phyloP scores from a whole-genome alignment of 73 alveolate genomes.

The Tetrahymena elliotti region DNA sequence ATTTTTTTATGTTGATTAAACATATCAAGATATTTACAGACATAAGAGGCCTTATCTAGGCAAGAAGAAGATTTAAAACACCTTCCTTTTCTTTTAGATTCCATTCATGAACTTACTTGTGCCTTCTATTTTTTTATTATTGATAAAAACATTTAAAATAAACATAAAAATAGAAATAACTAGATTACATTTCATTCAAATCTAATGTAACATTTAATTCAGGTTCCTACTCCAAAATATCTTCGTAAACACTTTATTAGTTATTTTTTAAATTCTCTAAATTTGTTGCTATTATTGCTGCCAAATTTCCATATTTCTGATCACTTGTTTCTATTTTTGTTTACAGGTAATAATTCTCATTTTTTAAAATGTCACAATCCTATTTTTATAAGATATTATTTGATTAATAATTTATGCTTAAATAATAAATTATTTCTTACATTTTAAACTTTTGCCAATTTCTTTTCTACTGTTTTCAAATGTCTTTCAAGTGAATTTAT shows the following conservation, averaged over 20 bases:
- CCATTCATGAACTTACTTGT: conserved; percentile 39
- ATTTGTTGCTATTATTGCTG: conserved; percentile 16
- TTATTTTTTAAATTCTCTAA: conserved; percentile 17
- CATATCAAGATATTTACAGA: not conserved
- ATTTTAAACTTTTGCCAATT: conserved; percentile 36
- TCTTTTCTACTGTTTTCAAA: conserved; percentile 3
- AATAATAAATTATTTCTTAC: not conserved
- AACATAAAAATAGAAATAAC: too few relatives aligned
- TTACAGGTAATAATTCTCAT: conserved; percentile 28
- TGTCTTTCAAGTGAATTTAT: not conserved
- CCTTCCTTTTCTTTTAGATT: conserved; percentile 14
- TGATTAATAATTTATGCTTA: not conserved
- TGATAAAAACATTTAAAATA: too few relatives aligned
- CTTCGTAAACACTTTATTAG: not conserved
- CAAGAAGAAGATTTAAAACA: conserved; percentile 7
- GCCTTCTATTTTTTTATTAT: conserved; percentile 9
- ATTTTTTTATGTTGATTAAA: too few relatives aligned
- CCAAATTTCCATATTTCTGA: conserved; percentile 23
- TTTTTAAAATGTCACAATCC: conserved; percentile 30
- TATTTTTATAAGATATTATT: not conserved
- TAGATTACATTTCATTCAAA: conserved; percentile 35
- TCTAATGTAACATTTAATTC: conserved; percentile 7
- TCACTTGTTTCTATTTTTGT: conserved; percentile 24
- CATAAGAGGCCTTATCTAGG: conserved; percentile 11
- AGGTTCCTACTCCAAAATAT: not conserved